Evolutionary conservation across 306 rosid genomes (phyloP), one percentile per base, ranked within the genome.

Genomic region (Pachyrhizus erosus): DNA sequence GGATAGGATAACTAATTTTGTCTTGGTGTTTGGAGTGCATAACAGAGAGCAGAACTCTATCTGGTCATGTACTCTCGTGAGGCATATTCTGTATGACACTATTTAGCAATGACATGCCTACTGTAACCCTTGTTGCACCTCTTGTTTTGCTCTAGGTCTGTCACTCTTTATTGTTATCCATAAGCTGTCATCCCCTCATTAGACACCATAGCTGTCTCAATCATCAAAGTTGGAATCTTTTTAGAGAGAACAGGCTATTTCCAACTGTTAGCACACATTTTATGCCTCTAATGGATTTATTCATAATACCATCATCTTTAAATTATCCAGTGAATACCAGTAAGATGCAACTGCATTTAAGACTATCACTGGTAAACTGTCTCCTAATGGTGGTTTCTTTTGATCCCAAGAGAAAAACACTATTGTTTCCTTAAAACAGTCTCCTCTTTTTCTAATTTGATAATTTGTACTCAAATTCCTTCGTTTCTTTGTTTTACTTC

Each of bases 1-100:
- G 74, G 73, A 23, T 24, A 12, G 68, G 70, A 77, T 70, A 49
- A 77, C 58, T 17, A 37, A 37, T 69, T 14, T 76, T 20, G 2
- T 69, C 18, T 76, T 20, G 2, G 79, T 72, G 74, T 77, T 68
- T 60, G 49, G 49, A 48, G 51, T 48, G 62, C 82, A 70, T 70
- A 67, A 23, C 3, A 5, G 60, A 77, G 33, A 12, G 39, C 27
- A 12, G 21, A 77, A 13, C 67, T 11, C 68, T 37, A 70, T 77
- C 49, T 23, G 49, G 24, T 45, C 58, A 7, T 40, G 20, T 73
- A 49, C 51, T 37, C 64, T 70, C 49, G 9, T 76, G 23, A 60
- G 55, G 2, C n/a, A 48, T 61, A 60, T 70, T 57, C 9, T 4
- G 0, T 69, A 24, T 73, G 67, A 8, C 73, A 49, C 55, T 66